Base-by-base conservation (phyloP, 306 rosid genomes). In the Begonia peltatifolia region DNA sequence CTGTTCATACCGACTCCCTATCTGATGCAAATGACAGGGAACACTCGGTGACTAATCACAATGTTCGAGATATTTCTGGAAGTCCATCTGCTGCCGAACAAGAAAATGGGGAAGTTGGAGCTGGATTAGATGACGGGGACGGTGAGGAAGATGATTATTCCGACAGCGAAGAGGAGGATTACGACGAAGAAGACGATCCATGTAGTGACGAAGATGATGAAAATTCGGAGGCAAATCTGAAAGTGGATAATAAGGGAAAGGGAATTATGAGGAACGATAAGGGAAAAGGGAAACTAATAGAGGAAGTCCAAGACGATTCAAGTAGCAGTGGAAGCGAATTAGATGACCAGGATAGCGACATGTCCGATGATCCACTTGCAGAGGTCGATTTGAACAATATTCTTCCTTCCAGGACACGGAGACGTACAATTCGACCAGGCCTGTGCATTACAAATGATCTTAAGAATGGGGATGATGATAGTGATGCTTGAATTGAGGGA, bases 341-440 rank as follows among this genome's bases (percentile, higher is more conserved):
- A 1, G 86, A 66, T 18, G 73, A 54, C 9, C 87, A 50, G 6
- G 77, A 79, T 7, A 87, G 94, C 30, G 90, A 80, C 65, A 77
- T 90, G 36, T 85, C 87, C 17, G 97, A 90, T 48, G 92, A 90
- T 47, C 92, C 94, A 0, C 76, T 90, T 42, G 80, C 87, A 20
- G 97, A 85, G 76, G 87, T 90, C 10, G 94, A 90, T 79, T 80
- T 90, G 82, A 72, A 85, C 42, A 90, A 90, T 76, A 85, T 90
- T 66, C 92, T 90, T 47, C 95, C 95, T 11, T 85, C 94, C 1
- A 78, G 95, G 74, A 90, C 97, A 41, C 77, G 97, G 56, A 73
- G 92, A 64, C 82, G 80, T 68, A 63, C 75, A 41, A 53, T 65
- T 51, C 75, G 74, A 10, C 69, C 86, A 0, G 94, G 97, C n/a